A percentile compares a stretch with the other conserved stretches of the same genome.
These are phyloP conservation scores for Wickerhamiella bombiphila DNA, from an alignment of 805 yeast species.

Conservation along the genomic window DNA sequence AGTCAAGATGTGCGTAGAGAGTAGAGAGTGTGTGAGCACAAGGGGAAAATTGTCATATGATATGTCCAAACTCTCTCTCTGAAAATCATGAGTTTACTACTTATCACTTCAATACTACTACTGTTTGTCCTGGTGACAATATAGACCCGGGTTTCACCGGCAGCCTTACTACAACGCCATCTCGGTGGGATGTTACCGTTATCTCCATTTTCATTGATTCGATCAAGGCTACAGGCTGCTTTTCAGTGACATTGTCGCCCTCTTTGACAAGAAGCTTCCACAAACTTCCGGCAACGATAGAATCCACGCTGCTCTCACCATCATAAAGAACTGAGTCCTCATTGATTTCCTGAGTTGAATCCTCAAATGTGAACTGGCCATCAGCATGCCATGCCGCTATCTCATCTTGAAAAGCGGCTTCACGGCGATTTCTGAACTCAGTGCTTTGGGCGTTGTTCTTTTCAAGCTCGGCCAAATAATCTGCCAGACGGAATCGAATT, in stretches of 20 bases:
- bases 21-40: too few relatives aligned
- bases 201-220: constrained; percentile 98
- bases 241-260: constrained; percentile 59
- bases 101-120: constrained; percentile 45
- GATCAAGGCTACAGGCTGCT: constrained; percentile 71
- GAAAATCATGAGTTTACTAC: neutral
- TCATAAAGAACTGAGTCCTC: constrained; percentile 53
- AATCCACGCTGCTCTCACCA: constrained; percentile 60
- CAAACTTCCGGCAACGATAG: constrained; percentile 81
- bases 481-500: constrained; percentile 64
- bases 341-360: constrained; percentile 15
- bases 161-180: constrained; percentile 20
- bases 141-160: constrained; percentile 76
- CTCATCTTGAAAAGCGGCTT: constrained; percentile 56
- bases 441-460: constrained; percentile 57
- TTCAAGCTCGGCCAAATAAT: constrained; percentile 64
- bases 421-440: constrained; percentile 32
- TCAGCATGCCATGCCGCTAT: constrained; percentile 61
- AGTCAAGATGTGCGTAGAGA: too few relatives aligned
- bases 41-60: too few relatives aligned
- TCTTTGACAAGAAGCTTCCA: constrained; percentile 78
- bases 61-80: too few relatives aligned
- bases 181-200: constrained; percentile 53
- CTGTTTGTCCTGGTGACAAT: constrained; percentile 91
- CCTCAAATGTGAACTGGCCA: constrained; percentile 22